Evolutionary conservation across 2,329 filamentous ascomycete genomes (phyloP), one percentile per base, ranked within the genome.

Genomic region (Epichloe elymi): DNA sequence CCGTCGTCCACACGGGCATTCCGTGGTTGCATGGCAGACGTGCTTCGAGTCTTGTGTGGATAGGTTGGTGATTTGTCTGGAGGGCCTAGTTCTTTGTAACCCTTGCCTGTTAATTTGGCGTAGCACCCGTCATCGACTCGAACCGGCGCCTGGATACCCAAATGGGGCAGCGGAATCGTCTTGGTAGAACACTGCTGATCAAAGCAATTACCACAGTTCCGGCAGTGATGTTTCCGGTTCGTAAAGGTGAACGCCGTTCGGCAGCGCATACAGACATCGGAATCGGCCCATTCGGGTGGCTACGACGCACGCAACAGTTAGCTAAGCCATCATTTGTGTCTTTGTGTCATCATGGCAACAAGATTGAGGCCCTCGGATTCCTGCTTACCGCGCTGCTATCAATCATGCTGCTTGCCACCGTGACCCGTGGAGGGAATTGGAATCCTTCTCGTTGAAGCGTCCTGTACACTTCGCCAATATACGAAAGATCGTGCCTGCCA

Each of bases 191-290:
- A 98, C 60, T 93, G 84, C 57, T 91, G 88, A 64, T 95, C 94
- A 65, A 98, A 98, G 61, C 95, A 93, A 67, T 93, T 95, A 48
- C 93, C 93, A 63, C 93, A 98, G 67, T 98, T 98, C 57, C 93
- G 83, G 63, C 93, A 98, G 67, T 98, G 93, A 65, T 98, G 93
- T 65, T 97, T 98, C 62, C 93, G 84, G 67, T 98, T 98, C 51
- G 91, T 98, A 63, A 98, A 96, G 46, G 88, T 96, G 61, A 98
- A 98, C 17, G 88, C 71, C 12, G 91, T 96, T 59, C 93, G 83
- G 67, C 93, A 98, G 64, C 93, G 85, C 89, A 98, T 96, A 67
- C 93, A 98, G 35, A 98, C 91, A 61, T 98, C 93, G 11, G 91
- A 96, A 69, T 98, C 93, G 48, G 84, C 83, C 93, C 93, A 98